Conservation (phyloP, 2,329 filamentous ascomycete genomes). For the Endothia cerciana region DNA sequence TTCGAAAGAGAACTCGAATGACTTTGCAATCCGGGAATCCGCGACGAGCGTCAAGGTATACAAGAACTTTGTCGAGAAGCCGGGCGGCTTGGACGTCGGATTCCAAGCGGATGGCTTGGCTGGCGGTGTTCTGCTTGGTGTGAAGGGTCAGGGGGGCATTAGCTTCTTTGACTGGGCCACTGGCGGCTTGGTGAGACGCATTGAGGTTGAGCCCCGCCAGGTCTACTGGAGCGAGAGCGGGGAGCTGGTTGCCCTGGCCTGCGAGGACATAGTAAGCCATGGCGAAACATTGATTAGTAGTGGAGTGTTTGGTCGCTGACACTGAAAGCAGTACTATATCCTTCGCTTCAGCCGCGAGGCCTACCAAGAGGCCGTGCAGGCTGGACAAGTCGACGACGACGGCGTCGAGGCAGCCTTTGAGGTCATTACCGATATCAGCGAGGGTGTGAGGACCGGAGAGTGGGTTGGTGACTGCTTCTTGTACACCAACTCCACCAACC, state of each 20-base stretch:
- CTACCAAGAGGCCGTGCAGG: constrained; percentile 81
- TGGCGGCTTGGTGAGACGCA: constrained; percentile 85
- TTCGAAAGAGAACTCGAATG: constrained; percentile 95
- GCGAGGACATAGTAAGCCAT: constrained; percentile 77
- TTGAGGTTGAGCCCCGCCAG: constrained; percentile 75
- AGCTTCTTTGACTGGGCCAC: constrained; percentile 97
- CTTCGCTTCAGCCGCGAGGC: constrained; percentile 88
- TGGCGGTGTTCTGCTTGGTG: constrained; percentile 87
- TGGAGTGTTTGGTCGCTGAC: neutral
- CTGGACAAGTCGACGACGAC: constrained; percentile 82
- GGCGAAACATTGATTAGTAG: neutral
- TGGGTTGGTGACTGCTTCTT: constrained; percentile 99
- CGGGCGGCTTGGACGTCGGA: constrained; percentile 85
- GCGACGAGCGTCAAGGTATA: constrained; percentile 94
- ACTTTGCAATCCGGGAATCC: constrained; percentile 96
- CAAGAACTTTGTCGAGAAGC: constrained; percentile 95
- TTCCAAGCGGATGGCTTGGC: constrained; percentile 93
- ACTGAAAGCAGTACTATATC: constrained; percentile 62
- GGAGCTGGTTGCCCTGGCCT: constrained; percentile 89
- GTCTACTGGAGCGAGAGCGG: constrained; percentile 98
- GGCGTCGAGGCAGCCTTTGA: constrained; percentile 96
- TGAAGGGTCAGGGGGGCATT: constrained; percentile 92
- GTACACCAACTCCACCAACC: constrained; percentile 96
- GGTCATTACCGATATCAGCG: constrained; percentile 92
- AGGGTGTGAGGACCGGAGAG: constrained; percentile 90